phyloP scores from a whole-genome alignment of 1,139 yeast species.

The Taphrina pruni region DNA sequence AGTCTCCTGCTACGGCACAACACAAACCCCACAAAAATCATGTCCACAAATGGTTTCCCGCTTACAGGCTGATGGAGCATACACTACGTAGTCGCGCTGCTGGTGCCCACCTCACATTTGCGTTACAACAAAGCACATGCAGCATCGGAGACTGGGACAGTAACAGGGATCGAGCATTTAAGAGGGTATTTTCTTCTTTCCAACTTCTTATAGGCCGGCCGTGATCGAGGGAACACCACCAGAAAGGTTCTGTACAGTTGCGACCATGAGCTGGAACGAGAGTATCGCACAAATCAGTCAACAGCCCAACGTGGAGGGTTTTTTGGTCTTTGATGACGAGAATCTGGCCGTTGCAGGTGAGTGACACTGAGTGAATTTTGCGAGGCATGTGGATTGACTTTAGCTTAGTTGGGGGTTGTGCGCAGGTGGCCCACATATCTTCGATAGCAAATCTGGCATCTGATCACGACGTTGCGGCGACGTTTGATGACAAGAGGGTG shows the following conservation, averaged over 20 bases:
- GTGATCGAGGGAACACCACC: background rate
- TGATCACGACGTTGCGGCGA: constrained; percentile 14
- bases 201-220: background rate
- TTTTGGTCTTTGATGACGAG: constrained; percentile 16
- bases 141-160: too few relatives aligned
- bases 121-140: too few relatives aligned
- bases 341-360: constrained; percentile 11
- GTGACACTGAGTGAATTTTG: background rate
- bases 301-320: constrained; percentile 9
- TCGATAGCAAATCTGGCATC: constrained; percentile 4
- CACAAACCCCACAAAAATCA: too few relatives aligned
- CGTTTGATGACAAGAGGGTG: constrained; percentile 17
- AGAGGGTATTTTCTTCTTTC: background rate
- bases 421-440: background rate
- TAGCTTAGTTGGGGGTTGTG: background rate
- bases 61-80: too few relatives aligned
- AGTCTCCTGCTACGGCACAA: too few relatives aligned
- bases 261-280: constrained; percentile 9
- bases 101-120: too few relatives aligned
- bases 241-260: too few relatives aligned
- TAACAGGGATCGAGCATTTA: too few relatives aligned
- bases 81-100: too few relatives aligned
- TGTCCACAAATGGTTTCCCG: too few relatives aligned
- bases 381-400: background rate
- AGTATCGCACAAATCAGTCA: constrained; percentile 1